Conservation (phyloP, 2,329 filamentous ascomycete genomes). For the Fusarium sp. region DNA sequence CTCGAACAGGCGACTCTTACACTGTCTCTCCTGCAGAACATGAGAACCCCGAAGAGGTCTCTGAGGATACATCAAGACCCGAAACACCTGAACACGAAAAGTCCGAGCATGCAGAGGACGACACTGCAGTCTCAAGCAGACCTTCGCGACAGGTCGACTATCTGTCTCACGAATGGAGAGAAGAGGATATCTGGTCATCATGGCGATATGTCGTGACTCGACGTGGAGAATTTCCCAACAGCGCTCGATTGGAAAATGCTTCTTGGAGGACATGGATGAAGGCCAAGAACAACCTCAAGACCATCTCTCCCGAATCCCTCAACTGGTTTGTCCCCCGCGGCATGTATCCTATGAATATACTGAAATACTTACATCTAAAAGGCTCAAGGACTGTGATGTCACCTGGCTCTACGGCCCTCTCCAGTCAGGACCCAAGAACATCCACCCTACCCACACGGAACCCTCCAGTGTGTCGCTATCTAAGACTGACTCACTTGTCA, state of each 20-base stretch:
- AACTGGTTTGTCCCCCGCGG: constrained; percentile 76
- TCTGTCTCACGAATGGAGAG: constrained; percentile 90
- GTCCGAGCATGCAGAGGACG: constrained; percentile 77
- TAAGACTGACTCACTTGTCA: constrained; percentile 73
- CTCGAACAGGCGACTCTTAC: constrained; percentile 63
- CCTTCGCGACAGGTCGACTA: constrained; percentile 95
- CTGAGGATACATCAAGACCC: constrained; percentile 62
- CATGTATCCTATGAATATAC: constrained; percentile 1
- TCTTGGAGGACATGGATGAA: constrained; percentile 99
- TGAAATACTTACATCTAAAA: constrained; percentile 56
- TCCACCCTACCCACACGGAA: constrained; percentile 60
- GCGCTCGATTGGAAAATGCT: constrained; percentile 89
- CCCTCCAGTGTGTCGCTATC: constrained; percentile 59
- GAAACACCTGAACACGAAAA: constrained; percentile 64
- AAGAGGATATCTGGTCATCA: constrained; percentile 97
- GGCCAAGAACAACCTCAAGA: constrained; percentile 85
- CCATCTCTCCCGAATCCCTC: constrained; percentile 88
- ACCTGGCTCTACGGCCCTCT: constrained; percentile 97
- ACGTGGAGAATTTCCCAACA: constrained; percentile 81
- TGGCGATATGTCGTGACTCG: constrained; percentile 93
- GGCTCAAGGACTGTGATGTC: constrained; percentile 96
- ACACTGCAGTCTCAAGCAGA: constrained; percentile 78
- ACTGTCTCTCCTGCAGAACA: constrained; percentile 66
- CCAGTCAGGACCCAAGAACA: constrained; percentile 74
- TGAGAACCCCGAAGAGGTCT: constrained; percentile 58